phyloP scores from a whole-genome alignment of 2,329 filamentous ascomycete species.

The Curvularia sp. region DNA sequence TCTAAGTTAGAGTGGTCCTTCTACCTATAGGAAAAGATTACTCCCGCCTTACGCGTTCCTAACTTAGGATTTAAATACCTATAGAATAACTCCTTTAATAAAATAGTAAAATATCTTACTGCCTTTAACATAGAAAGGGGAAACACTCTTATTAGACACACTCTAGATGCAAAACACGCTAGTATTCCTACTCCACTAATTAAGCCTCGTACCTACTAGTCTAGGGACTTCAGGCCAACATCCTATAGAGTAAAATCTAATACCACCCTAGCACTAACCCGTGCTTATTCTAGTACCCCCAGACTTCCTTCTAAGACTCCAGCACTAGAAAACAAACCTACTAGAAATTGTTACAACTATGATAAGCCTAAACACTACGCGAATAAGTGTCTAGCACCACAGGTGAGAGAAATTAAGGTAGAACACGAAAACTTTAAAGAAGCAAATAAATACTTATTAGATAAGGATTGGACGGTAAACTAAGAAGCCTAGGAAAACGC shows the following conservation, averaged over 20 bases:
- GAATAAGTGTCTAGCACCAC: background rate
- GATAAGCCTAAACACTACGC: background rate
- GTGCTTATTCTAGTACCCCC: background rate
- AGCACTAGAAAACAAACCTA: background rate
- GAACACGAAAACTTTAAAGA: background rate
- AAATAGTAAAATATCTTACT: background rate
- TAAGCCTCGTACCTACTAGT: background rate
- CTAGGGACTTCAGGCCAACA: background rate
- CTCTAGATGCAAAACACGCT: no score
- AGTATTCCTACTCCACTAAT: no score
- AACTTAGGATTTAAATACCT: background rate
- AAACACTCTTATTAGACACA: background rate
- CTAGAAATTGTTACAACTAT: background rate
- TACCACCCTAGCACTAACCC: background rate
- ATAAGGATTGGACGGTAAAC: background rate
- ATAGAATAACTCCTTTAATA: background rate
- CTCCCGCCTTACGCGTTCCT: background rate
- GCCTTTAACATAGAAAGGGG: background rate
- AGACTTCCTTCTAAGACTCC: background rate
- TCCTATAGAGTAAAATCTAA: background rate
- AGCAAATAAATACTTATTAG: background rate
- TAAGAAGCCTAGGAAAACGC: background rate
- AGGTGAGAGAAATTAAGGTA: background rate
- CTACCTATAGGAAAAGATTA: background rate
- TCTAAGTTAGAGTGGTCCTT: background rate